These are phyloP conservation scores for Nemania serpens DNA, from an alignment of 2,329 filamentous ascomycete species.

Conservation along the genomic window DNA sequence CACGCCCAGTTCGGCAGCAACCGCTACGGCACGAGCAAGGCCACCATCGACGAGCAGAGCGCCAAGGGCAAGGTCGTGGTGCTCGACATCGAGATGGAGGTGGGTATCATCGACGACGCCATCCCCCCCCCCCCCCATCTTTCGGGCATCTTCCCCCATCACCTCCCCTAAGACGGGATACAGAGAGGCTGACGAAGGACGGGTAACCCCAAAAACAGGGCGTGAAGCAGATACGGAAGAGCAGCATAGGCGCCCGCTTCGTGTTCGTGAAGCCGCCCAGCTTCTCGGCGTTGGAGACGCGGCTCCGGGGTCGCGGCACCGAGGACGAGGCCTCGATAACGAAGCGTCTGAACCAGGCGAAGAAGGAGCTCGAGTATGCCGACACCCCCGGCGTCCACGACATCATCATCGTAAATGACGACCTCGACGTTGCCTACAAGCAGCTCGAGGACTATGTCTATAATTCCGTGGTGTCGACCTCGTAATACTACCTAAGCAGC, in stretches of 20 bases:
- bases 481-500: slow-evolving; percentile 9
- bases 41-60: slow-evolving; percentile 76
- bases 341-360: slow-evolving; percentile 72
- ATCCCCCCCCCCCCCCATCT: neutral
- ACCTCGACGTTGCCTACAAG: slow-evolving; percentile 56
- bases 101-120: slow-evolving; percentile 42
- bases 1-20: slow-evolving; percentile 83
- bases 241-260: slow-evolving; percentile 71
- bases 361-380: slow-evolving; percentile 74
- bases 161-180: neutral
- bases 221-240: slow-evolving; percentile 88
- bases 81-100: slow-evolving; percentile 97
- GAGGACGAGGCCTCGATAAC: slow-evolving; percentile 74
- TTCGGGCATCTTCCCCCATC: too few relatives aligned
- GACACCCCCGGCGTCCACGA: slow-evolving; percentile 70
- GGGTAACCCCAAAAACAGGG: slow-evolving; percentile 50
- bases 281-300: slow-evolving; percentile 72
- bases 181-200: slow-evolving; percentile 3
- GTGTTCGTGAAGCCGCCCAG: slow-evolving; percentile 84
- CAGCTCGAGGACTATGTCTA: slow-evolving; percentile 58
- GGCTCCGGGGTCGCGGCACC: slow-evolving; percentile 76
- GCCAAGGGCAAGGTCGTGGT: slow-evolving; percentile 76
- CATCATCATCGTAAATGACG: slow-evolving; percentile 67
- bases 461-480: slow-evolving; percentile 32
- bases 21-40: slow-evolving; percentile 82